These are phyloP conservation scores for Artemisia argyi DNA, from an alignment of 129 eudicot genomes.

Conservation along the genomic window DNA sequence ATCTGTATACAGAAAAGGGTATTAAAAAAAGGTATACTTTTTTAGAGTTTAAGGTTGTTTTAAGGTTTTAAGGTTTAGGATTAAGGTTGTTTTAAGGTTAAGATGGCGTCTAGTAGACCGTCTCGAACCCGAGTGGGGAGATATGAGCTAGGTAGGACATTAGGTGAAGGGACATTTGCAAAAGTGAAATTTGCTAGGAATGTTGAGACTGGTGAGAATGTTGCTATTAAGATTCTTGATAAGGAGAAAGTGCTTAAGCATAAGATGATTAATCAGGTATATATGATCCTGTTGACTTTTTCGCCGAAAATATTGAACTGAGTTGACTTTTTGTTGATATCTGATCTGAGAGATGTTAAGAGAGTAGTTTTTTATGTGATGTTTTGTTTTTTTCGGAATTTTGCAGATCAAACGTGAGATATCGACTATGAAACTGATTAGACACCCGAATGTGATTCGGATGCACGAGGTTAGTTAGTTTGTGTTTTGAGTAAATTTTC, in stretches of 20 bases:
- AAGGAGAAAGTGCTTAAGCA: constrained; percentile 88
- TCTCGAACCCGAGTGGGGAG: constrained; percentile 71
- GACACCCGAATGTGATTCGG: constrained; percentile 95
- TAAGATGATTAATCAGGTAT: constrained; percentile 91
- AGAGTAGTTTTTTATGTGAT: constrained; percentile 14
- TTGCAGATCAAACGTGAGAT: constrained; percentile 99
- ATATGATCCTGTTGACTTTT: constrained; percentile 24
- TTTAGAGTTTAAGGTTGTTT: constrained; percentile 14
- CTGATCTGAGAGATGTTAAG: not conserved
- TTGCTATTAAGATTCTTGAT: constrained; percentile 82
- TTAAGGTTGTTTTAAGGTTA: not conserved
- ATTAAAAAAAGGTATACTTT: not conserved
- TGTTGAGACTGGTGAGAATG: constrained; percentile 62
- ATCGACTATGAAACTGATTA: constrained; percentile 86
- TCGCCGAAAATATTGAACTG: not conserved
- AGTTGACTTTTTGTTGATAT: constrained; percentile 1
- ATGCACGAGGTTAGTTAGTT: constrained; percentile 72
- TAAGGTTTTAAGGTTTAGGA: too few relatives aligned
- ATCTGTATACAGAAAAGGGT: constrained; percentile 1
- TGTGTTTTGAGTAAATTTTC: not conserved
- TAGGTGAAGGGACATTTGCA: constrained; percentile 89
- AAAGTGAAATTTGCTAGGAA: constrained; percentile 79
- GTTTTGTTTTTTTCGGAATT: not conserved
- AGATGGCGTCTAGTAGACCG: constrained; percentile 40
- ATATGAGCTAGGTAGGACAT: constrained; percentile 80